Evolutionary conservation across 2,329 filamentous ascomycete genomes (phyloP), one percentile per base, ranked within the genome.

Genomic region (Nannizziopsis arthrosporioides): DNA sequence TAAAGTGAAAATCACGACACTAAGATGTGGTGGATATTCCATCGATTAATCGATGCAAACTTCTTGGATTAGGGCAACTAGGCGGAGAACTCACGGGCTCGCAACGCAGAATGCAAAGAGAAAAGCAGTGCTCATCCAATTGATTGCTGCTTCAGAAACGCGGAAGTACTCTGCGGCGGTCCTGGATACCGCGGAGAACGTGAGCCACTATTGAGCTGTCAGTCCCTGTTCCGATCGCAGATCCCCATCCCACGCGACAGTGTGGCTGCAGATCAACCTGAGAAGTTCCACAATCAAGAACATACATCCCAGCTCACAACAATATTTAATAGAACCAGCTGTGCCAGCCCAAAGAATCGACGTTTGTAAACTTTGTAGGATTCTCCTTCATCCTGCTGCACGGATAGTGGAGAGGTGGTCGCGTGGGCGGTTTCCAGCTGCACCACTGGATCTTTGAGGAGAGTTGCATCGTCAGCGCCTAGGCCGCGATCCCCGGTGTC

Each of bases 291-390:
- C 31, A 35, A 11, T 36, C 8, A 1, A 15, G 14, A 35, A 81
- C 86, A 74, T 75, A 92, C 86, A 77, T 93, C 87, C 90, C 90
- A 96, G 60, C 85, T 93, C 37, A 94, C 83, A 52, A 96, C 79
- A 48, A 95, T 82, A 63, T 96, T 98, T 67, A 96, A 72, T 59
- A 96, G 67, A 5, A 88, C 83, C 61, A 96, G 68, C 66, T 94
- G 85, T 17, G 77, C 68, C 44, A 98, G 71, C 0, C 92, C 92
- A 63, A 94, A 85, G 81, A 87, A 98, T 39, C 92, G 77, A 60
- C 87, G 77, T 68, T 84, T 90, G 63, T 96, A 96, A 17, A 84
- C 76, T 53, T 65, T 72, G 57, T 73, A 77, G 47, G 22, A 27
- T 27, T 55, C 56, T 30, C 36, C 43, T 18, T 47, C 31, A 30